These are phyloP conservation scores for Scopulariopsis brevicaulis DNA, from an alignment of 2,329 filamentous ascomycete genomes.

Conservation along the genomic window DNA sequence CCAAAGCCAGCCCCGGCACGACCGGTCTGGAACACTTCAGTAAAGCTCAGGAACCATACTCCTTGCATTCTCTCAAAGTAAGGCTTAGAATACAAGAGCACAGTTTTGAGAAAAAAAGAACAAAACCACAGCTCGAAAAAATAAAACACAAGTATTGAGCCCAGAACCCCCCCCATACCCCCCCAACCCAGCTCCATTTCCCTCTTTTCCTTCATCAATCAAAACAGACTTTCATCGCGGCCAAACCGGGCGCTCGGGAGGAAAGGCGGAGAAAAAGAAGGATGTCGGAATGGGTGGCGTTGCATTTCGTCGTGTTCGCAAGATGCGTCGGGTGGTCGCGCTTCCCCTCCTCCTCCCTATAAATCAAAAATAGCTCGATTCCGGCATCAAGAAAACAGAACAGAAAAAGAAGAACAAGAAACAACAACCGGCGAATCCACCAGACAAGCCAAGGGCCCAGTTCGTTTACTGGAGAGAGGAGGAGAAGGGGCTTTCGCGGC, in stretches of 20 bases:
- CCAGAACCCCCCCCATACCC: background rate
- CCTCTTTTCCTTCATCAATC: background rate
- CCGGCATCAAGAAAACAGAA: conserved; percentile 4
- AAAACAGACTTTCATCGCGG: background rate
- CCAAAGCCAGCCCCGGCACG: too few species aligned
- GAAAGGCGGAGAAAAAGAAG: background rate
- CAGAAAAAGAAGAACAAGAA: conserved; percentile 6
- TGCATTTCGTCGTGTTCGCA: background rate
- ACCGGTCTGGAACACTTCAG: too few species aligned
- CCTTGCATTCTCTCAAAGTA: background rate
- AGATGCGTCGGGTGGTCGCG: background rate
- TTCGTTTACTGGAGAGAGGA: background rate
- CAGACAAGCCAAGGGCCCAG: background rate
- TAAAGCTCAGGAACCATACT: background rate
- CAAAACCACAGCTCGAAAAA: background rate
- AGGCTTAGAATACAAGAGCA: background rate
- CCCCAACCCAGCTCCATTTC: background rate
- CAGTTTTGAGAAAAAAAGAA: background rate
- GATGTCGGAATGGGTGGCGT: background rate
- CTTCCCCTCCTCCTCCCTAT: background rate
- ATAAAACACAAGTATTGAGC: background rate
- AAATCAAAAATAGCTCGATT: background rate
- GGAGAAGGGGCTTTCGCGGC: background rate
- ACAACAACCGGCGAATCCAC: background rate
- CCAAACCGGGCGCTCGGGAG: background rate